phyloP scores from a whole-genome alignment of 225 moss, liverwort and hornwort species.

The Rhytidiadelphus loreus region DNA sequence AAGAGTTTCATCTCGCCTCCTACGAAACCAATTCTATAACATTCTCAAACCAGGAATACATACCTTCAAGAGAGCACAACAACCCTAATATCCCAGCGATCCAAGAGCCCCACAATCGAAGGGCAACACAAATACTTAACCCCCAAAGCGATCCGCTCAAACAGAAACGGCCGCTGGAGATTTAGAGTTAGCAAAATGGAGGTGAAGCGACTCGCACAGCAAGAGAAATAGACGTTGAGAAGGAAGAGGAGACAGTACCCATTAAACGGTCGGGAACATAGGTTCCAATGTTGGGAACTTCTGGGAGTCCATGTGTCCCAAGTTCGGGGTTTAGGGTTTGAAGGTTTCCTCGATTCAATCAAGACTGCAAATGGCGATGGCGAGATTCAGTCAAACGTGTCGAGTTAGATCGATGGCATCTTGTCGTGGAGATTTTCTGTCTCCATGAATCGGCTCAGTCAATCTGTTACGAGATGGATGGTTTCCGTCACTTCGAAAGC shows the following conservation, averaged over 20 bases:
- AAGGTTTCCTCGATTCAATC: not conserved
- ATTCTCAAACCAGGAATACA: not conserved
- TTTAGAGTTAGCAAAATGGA: not conserved
- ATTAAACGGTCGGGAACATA: not conserved
- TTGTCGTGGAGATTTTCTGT: not conserved
- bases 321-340: slow-evolving; percentile 21
- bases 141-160: not conserved
- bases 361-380: not conserved
- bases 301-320: not conserved
- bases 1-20: not conserved
- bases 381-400: not conserved
- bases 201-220: not conserved
- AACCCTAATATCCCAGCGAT: not conserved
- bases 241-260: not conserved
- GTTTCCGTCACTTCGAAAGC: not conserved
- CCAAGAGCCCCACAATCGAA: not conserved
- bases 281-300: slow-evolving; percentile 7
- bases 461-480: not conserved
- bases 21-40: not conserved
- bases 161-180: not conserved
- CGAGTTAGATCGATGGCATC: not conserved
- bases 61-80: not conserved
- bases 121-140: not conserved
- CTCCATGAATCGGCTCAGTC: not conserved
- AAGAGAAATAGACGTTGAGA: slow-evolving; percentile 5